Evolutionary conservation across 2,329 filamentous ascomycete species (phyloP), one percentile per base, ranked within the genome.

Genomic region (Colletotrichum sp.): DNA sequence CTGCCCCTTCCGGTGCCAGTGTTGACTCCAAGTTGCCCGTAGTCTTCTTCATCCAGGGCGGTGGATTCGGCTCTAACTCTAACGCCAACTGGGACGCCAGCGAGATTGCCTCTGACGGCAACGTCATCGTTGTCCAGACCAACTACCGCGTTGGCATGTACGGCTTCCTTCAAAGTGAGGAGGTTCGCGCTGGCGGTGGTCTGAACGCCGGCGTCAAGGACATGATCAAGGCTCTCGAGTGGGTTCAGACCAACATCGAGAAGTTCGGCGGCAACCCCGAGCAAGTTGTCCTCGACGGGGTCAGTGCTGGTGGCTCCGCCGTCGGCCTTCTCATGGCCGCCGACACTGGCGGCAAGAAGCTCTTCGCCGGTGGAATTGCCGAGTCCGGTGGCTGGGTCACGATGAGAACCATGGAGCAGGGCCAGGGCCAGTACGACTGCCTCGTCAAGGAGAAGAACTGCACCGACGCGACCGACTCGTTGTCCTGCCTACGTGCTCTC

Each of bases 81-180:
- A 86, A 87, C 72, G 80, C 86, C 1, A 89, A 93, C 76, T 88
- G 90, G 78, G 90, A 95, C 78, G 93, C 90, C 1, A 89, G 88
- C 1, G 91, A 89, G 1, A 83, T 96, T n/a, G 82, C 87, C 34
- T 92, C 92, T 0, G 90, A 90, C 22, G 87, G 88, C 49, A 85
- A 90, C 73, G 92, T 95, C 27, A 85, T 96, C 0, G 91, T 95
- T 1, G 93, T 96, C 2, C 93, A 89, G 7, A 90, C 95, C 84
- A 96, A 95, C 84, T 96, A 96, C 82, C 92, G 95, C 6, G 93
- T 96, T 16, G 94, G 94, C 0, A 89, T 91, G 0, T 95, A 92
- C 79, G 94, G 95, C 0, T 96, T 96, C 80, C 87, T 96, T 8
- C 90, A 77, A 30, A 62, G 76, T 13, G 62, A 77, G 62, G 73